Percentiles rank a stretch among this genome's conserved stretches.
Conservation (phyloP, 768 basidiomycete species). For the Leccinum imitatum region DNA sequence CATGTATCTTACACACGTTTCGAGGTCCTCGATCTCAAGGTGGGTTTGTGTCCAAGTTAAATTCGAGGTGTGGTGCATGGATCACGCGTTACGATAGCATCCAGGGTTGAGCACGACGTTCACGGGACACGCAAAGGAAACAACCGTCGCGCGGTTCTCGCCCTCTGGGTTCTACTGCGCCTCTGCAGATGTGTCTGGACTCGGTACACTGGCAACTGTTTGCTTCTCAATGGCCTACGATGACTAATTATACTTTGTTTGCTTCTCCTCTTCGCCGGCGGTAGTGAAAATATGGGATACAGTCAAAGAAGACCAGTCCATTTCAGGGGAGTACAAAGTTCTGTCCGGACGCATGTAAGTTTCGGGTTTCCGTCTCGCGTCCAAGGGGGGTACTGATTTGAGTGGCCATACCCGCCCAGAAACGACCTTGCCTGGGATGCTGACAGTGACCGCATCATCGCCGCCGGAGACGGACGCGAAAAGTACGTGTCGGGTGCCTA, state of each 20-base stretch:
- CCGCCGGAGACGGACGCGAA: conserved; percentile 89
- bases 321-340: conserved; percentile 81
- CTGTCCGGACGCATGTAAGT: conserved; percentile 70
- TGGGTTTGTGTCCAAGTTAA: conserved; percentile 32
- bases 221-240: not conserved
- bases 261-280: not conserved
- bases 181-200: conserved; percentile 80
- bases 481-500: conserved; percentile 46
- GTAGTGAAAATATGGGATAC: conserved; percentile 92
- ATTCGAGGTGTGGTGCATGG: not conserved
- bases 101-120: conserved; percentile 63
- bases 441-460: conserved; percentile 94
- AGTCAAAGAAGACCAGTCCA: conserved; percentile 75
- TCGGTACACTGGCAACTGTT: conserved; percentile 47
- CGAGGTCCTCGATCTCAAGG: conserved; percentile 83
- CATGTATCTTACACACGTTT: conserved; percentile 2
- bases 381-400: not conserved
- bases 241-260: not conserved
- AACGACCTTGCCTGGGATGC: conserved; percentile 97
- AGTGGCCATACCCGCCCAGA: conserved; percentile 39
- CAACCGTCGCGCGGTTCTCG: conserved; percentile 88
- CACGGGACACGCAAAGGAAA: conserved; percentile 76
- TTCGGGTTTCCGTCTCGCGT: not conserved
- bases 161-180: conserved; percentile 96
- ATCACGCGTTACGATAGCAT: conserved; percentile 45